phyloP scores from a whole-genome alignment of 1,284 basidiomycete species.

The Ceratobasidium papillatum region DNA sequence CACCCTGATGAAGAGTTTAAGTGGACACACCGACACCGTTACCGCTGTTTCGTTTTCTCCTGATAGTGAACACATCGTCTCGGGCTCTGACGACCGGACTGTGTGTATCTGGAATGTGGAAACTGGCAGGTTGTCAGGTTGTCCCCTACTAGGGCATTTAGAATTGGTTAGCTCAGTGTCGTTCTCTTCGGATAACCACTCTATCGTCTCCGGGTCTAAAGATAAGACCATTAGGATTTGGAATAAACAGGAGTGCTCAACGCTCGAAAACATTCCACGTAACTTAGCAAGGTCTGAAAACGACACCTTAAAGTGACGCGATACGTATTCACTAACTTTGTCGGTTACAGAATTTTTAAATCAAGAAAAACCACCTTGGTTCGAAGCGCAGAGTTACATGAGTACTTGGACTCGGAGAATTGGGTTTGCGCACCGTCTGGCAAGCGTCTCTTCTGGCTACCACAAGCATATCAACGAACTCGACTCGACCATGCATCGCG shows the following conservation, averaged over 20 bases:
- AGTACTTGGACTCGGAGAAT: background rate
- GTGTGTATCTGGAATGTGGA: too few relatives aligned
- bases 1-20: background rate
- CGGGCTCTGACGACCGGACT: too few relatives aligned
- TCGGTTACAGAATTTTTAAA: background rate
- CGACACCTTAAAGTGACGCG: background rate
- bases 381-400: background rate
- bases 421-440: background rate
- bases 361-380: background rate
- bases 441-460: background rate
- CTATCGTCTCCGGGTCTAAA: background rate
- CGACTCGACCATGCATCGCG: background rate
- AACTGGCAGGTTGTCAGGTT: too few relatives aligned
- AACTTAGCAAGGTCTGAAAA: background rate
- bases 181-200: constrained; percentile 3
- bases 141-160: constrained; percentile 15
- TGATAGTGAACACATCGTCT: too few relatives aligned
- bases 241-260: background rate
- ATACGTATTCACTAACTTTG: background rate
- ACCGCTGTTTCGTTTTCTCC: constrained; percentile 16
- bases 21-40: background rate
- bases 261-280: too few relatives aligned
- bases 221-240: constrained; percentile 1
- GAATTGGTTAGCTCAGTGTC: constrained; percentile 9
- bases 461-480: background rate